Base-by-base conservation (phyloP, 2,329 filamentous ascomycete species). In the Monascus ruber region DNA sequence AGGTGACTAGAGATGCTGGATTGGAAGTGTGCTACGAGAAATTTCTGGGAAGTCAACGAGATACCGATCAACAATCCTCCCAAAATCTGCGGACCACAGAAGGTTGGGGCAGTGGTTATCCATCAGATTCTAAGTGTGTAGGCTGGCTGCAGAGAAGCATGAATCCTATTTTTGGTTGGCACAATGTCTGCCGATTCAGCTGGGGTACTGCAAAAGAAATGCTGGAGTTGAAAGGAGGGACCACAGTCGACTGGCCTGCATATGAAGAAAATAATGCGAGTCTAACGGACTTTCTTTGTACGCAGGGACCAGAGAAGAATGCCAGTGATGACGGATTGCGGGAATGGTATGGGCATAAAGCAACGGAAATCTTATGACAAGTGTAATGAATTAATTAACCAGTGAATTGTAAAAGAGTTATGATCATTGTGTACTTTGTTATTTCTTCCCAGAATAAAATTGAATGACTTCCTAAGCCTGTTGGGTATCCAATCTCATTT, bases 171-270 rank as follows among this genome's bases (percentile, higher is more conserved):
- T 98, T 96, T 66, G 91, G 91, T 9, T 98, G 91, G 89, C 88
- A 89, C 0, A 76, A 76, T 24, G 88, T 96, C 64, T 94, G 86
- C 58, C 74, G 91, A 4, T 96, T 95, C 56, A 94, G 87, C 55
- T 98, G 91, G 91, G 84, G 83, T 0, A 96, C 91, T 1, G 84
- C 84, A 2, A 95, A 93, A 65, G 88, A 96, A 54, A 76, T 96
- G 77, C 67, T 98, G 4, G 88, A 95, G 49, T 67, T 70, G n/a
- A 86, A 83, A 59, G 70, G 69, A 24, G 77, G 75, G 4, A 72
- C 83, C 38, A 81, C 74, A 56, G 82, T 94, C 0, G 86, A 94
- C 34, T 96, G 89, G 89, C 85, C 87, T 0, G 71, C 67, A 8
- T 77, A 81, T 4, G 81, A 87, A 17, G 81, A 85, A 28, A 76